A percentile compares a stretch with the other conserved stretches of the same genome.
Evolutionary conservation across 331 rosid species (phyloP).

Genomic region (Quercus lobata): DNA sequence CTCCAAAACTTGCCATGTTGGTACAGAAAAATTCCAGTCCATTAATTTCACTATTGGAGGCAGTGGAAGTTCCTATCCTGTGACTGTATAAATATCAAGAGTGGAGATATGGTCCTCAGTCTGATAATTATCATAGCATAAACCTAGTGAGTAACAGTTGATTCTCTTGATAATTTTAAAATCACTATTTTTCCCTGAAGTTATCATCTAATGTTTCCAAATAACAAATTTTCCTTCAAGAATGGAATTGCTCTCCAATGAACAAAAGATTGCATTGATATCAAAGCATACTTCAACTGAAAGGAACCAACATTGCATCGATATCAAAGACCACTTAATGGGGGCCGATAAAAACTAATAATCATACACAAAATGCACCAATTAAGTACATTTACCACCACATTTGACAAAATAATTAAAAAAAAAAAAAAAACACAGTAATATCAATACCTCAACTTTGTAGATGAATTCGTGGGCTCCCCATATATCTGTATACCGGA

Average conservation of each 20-base stretch:
- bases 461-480: constrained; percentile 34
- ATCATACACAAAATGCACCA: no score
- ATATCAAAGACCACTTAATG: no score
- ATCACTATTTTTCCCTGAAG: neutral
- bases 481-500: constrained; percentile 81
- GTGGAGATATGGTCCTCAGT: neutral
- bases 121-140: neutral
- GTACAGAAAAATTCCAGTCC: neutral
- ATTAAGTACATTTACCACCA: neutral
- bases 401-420: neutral
- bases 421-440: neutral
- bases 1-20: neutral
- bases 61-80: neutral
- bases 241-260: neutral
- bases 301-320: neutral
- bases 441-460: constrained; percentile 50
- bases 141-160: neutral
- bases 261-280: neutral
- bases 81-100: no score
- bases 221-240: neutral
- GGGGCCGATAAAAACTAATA: no score
- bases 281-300: neutral
- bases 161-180: neutral
- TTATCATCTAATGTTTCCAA: neutral
- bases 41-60: neutral